These are phyloP conservation scores for Cercospora janseana DNA, from an alignment of 2,329 filamentous ascomycete genomes.

Conservation along the genomic window DNA sequence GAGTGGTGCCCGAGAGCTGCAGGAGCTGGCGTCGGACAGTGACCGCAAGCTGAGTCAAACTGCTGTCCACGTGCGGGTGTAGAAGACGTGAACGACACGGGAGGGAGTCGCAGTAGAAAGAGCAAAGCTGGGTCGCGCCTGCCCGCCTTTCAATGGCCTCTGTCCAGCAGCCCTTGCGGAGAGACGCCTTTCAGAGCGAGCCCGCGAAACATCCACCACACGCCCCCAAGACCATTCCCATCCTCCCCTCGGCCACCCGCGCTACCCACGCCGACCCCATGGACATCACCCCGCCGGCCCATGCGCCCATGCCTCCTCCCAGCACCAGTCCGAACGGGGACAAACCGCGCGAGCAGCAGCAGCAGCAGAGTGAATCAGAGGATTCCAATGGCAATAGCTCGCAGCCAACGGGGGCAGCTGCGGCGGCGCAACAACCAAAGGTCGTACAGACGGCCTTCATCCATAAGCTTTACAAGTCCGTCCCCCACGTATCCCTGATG, in stretches of 20 bases:
- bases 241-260: constrained; percentile 33
- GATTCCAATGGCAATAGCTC: constrained; percentile 44
- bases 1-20: not conserved
- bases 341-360: constrained; percentile 26
- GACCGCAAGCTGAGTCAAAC: no score
- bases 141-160: constrained; percentile 42
- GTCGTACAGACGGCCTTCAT: constrained; percentile 98
- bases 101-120: not conserved
- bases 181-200: constrained; percentile 35
- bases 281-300: constrained; percentile 32
- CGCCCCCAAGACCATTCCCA: constrained; percentile 32
- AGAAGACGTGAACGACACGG: not conserved
- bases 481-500: constrained; percentile 8
- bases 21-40: not conserved
- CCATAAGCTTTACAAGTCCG: constrained; percentile 97
- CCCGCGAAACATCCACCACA: constrained; percentile 24
- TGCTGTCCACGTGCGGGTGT: not conserved
- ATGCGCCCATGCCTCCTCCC: constrained; percentile 34
- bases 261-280: constrained; percentile 29
- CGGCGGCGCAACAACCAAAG: constrained; percentile 87
- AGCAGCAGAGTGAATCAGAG: constrained; percentile 24
- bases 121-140: not conserved
- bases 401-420: constrained; percentile 57
- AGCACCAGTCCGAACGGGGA: constrained; percentile 33
- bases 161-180: constrained; percentile 42